Evolutionary conservation across 345 rosid genomes (phyloP), one percentile per base, ranked within the genome.

Genomic region (Hypericum androsaemum): DNA sequence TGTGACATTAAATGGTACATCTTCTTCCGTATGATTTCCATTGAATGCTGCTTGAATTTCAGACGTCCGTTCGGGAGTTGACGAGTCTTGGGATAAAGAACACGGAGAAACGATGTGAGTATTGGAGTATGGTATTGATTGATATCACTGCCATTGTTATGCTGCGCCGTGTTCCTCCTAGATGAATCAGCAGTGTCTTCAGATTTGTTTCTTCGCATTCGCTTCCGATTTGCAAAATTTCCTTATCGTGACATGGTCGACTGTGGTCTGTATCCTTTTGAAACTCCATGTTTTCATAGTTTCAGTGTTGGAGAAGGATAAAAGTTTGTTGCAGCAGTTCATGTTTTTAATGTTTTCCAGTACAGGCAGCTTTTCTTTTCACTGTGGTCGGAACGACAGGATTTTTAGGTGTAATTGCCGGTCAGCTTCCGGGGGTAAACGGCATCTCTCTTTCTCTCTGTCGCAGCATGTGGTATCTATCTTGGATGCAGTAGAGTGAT

Each of bases 361-460:
- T 64, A 69, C 96, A 90, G 96, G 95, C 95, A 7, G 94, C 96
- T 68, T 90, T 84, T 70, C 94, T 84, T 65, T 71, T 82, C 77
- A 84, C 95, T 12, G 95, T 87, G 52, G 96, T 90, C 32, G 95
- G 96, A 43, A 69, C 88, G 48, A 84, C 94, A 0, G 79, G 95
- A 32, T 79, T 90, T 61, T 12, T 90, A 61, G 94, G 74, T 60
- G 77, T 90, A 52, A 73, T 87, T 56, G 89, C 95, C 3, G 89
- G 96, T 43, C 96, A 84, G 74, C 96, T 87, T 75, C 96, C 96
- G 0, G 95, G 94, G 86, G 96, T 81, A 87, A 72, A 3, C 2
- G 22, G 12, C 14, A 9, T 46, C 22, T 8, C 14, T 8, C 50
- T 6, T 6, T 14, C 14, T 14, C 32, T 9, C 6, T 13, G 22